phyloP scores from a whole-genome alignment of 257 asterid genomes.

The Schizonepeta tenuifolia region DNA sequence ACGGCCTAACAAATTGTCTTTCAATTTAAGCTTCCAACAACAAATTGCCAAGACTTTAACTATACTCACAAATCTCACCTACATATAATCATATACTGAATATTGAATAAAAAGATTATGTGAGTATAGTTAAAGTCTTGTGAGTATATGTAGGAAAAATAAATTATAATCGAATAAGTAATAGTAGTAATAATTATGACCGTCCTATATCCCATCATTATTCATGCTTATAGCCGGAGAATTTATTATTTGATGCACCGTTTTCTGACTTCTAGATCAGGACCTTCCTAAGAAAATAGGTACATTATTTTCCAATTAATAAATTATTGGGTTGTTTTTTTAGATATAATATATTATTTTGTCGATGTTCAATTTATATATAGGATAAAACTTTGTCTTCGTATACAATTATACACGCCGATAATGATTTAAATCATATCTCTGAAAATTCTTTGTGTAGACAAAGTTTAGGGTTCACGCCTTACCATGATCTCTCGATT shows the following conservation, averaged over 20 bases:
- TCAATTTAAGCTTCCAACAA: slow-evolving; percentile 29
- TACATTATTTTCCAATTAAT: background rate
- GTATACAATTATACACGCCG: too few species aligned
- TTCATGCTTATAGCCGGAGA: background rate
- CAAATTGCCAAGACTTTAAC: background rate
- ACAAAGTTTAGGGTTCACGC: too few species aligned
- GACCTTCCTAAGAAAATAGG: background rate
- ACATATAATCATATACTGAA: background rate
- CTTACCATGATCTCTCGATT: background rate
- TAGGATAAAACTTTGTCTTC: too few species aligned
- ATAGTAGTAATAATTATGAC: background rate
- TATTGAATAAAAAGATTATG: too few species aligned
- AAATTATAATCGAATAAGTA: background rate
- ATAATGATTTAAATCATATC: too few species aligned
- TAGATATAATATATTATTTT: too few species aligned
- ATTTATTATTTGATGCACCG: background rate
- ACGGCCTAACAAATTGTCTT: slow-evolving; percentile 32
- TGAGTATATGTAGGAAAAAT: too few species aligned
- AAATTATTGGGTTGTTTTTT: background rate
- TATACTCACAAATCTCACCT: background rate
- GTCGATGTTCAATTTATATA: background rate
- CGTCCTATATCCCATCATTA: background rate
- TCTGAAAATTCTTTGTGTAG: too few species aligned
- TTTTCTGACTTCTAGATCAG: background rate
- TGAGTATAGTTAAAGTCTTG: too few species aligned